phyloP scores from a whole-genome alignment of 106 monocot genomes.

The Ottelia alismoides region DNA sequence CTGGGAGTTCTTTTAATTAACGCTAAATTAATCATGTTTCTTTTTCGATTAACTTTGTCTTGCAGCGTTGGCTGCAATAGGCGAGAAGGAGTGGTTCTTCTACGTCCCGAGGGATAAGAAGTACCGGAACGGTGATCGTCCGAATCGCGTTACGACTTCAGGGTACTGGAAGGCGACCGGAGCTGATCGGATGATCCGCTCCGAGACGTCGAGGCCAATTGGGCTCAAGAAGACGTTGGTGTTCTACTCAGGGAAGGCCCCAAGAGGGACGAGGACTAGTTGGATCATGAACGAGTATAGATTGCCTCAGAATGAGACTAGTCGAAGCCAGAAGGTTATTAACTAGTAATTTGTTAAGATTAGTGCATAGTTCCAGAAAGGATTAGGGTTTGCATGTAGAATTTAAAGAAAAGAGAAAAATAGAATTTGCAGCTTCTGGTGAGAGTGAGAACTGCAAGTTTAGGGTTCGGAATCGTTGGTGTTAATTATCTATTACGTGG shows the following conservation, averaged over 20 bases:
- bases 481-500: neutral
- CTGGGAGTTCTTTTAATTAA: too few relatives aligned
- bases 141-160: constrained; percentile 19
- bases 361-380: too few relatives aligned
- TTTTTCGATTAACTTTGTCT: too few relatives aligned
- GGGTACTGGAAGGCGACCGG: constrained; percentile 31
- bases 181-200: constrained; percentile 18
- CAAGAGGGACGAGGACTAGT: constrained; percentile 15
- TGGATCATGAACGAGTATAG: constrained; percentile 33
- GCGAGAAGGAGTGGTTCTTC: constrained; percentile 28
- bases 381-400: neutral
- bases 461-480: neutral
- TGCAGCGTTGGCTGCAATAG: constrained; percentile 4
- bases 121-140: constrained; percentile 21
- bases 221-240: constrained; percentile 30
- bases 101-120: constrained; percentile 24
- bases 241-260: constrained; percentile 28
- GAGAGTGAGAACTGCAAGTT: too few relatives aligned
- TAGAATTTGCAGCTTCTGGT: neutral
- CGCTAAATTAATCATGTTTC: too few relatives aligned
- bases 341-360: too few relatives aligned
- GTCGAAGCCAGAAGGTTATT: constrained; percentile 11
- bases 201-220: constrained; percentile 12
- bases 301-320: constrained; percentile 13
- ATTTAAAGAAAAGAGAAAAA: neutral